These are phyloP conservation scores for Psidium guajava DNA, from an alignment of 345 rosid genomes.

Conservation along the genomic window DNA sequence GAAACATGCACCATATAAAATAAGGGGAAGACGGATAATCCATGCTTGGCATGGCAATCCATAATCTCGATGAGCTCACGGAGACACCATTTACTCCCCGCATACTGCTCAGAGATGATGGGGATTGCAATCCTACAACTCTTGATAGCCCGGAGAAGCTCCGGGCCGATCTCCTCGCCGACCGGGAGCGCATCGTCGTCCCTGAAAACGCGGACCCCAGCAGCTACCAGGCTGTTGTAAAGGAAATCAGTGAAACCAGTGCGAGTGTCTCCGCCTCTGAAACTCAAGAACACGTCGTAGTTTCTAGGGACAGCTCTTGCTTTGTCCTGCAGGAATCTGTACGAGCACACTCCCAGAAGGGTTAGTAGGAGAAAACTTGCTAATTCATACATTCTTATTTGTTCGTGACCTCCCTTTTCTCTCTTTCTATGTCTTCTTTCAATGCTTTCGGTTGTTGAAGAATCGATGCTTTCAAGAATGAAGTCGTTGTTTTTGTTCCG, in stretches of 20 bases:
- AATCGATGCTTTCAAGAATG: background rate
- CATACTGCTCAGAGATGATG: background rate
- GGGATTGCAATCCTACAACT: background rate
- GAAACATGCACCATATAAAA: background rate
- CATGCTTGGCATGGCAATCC: background rate
- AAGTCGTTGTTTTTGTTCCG: background rate
- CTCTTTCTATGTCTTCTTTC: background rate
- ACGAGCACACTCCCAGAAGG: background rate
- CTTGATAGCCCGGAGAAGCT: background rate
- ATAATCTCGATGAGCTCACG: background rate
- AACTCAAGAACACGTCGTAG: no score
- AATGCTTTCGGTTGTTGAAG: background rate
- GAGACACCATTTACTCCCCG: background rate
- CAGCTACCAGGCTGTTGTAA: background rate
- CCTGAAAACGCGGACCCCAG: background rate
- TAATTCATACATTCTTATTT: background rate
- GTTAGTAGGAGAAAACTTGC: background rate
- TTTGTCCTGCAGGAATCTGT: no score
- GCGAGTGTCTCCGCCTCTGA: no score
- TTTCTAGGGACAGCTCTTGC: no score
- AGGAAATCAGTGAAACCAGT: no score
- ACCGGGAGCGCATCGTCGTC: fast-evolving
- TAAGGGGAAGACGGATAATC: background rate
- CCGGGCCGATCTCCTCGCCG: background rate
- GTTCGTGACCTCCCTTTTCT: background rate